phyloP scores from a whole-genome alignment of 805 yeast species.

The Suhomyces tanzawaensis region DNA sequence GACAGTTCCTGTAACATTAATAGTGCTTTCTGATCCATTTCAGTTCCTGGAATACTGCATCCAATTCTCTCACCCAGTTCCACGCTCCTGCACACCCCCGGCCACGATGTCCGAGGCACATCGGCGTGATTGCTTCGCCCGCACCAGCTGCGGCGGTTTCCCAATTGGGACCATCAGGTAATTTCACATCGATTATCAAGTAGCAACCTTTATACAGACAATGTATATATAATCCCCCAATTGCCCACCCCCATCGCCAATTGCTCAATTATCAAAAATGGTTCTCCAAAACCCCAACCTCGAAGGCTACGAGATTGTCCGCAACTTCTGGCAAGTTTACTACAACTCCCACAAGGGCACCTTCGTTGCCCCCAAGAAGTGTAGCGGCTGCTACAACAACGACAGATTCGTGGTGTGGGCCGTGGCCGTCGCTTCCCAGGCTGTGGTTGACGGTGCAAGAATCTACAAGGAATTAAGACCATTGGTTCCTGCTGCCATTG shows the following conservation, averaged over 20 bases:
- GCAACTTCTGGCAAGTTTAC: slow-evolving; percentile 41
- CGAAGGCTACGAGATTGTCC: slow-evolving; percentile 33
- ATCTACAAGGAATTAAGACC: slow-evolving; percentile 52
- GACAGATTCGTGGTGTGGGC: slow-evolving; percentile 68
- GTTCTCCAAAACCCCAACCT: slow-evolving; percentile 29
- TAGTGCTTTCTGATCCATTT: background rate
- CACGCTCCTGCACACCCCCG: too few relatives aligned
- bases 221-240: background rate
- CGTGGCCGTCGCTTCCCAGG: slow-evolving; percentile 62
- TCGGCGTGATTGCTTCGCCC: background rate
- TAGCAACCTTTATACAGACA: background rate
- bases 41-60: too few relatives aligned
- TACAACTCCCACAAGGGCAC: slow-evolving; percentile 37
- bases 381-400: slow-evolving; percentile 46
- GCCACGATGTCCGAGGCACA: too few relatives aligned
- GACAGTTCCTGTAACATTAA: background rate
- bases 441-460: slow-evolving; percentile 63
- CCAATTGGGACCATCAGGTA: background rate
- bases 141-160: background rate
- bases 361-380: slow-evolving; percentile 38
- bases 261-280: slow-evolving; percentile 1
- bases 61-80: too few relatives aligned
- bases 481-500: slow-evolving; percentile 50
- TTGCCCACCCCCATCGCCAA: background rate
- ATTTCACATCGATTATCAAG: background rate